phyloP scores from a whole-genome alignment of 1,284 basidiomycete species.

The Fomitopsis schrenkii region DNA sequence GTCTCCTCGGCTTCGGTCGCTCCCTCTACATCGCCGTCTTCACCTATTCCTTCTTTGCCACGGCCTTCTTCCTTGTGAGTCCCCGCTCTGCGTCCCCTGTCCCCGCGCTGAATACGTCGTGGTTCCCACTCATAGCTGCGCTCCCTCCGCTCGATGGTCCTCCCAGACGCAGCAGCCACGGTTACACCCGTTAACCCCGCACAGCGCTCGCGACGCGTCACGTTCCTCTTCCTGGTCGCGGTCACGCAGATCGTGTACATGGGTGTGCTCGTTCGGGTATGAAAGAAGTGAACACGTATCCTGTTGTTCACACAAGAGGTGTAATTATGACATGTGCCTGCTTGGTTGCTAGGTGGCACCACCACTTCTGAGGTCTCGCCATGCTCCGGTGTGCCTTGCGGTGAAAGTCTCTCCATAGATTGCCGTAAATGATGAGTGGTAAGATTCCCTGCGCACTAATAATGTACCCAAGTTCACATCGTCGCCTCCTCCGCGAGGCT shows the following conservation, averaged over 20 bases:
- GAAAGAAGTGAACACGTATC: neutral
- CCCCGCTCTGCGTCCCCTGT: neutral
- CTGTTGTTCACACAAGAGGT: too few relatives aligned
- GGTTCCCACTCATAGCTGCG: constrained; percentile 76
- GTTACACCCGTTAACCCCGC: constrained; percentile 66
- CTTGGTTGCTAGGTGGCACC: too few relatives aligned
- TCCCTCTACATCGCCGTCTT: constrained; percentile 74
- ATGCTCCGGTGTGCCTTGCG: too few relatives aligned
- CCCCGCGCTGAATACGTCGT: neutral
- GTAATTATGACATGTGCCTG: too few relatives aligned
- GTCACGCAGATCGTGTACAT: constrained; percentile 82
- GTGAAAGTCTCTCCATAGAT: too few relatives aligned
- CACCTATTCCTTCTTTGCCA: constrained; percentile 82
- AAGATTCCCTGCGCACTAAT: too few relatives aligned
- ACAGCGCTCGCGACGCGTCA: constrained; percentile 79
- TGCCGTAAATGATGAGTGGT: too few relatives aligned
- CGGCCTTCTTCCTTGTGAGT: constrained; percentile 91
- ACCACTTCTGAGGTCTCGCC: too few relatives aligned
- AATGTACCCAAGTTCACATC: too few relatives aligned
- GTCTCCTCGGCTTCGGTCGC: constrained; percentile 56
- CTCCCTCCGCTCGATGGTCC: constrained; percentile 86
- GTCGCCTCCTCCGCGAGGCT: neutral
- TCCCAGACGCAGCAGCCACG: constrained; percentile 58
- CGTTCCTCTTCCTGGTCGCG: constrained; percentile 80
- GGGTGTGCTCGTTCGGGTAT: constrained; percentile 67